Evolutionary conservation across 2,329 filamentous ascomycete genomes (phyloP).

Genomic region (Fusarium sp.): DNA sequence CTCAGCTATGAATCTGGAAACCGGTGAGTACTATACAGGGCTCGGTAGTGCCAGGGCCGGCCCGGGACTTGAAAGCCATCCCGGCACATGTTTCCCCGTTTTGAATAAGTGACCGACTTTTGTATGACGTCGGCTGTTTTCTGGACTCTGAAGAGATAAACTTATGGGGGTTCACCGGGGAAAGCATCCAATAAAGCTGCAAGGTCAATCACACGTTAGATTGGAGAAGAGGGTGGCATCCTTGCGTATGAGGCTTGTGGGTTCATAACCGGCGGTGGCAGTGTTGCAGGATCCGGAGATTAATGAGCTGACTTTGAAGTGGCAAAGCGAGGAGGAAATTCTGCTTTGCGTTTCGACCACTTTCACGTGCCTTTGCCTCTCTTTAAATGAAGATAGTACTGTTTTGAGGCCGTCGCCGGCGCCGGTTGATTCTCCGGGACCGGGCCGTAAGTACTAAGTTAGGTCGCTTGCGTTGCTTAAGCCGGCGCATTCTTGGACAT

Average conservation of each 20-base stretch:
- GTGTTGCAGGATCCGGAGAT: neutral
- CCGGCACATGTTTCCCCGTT: neutral
- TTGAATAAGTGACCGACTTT: neutral
- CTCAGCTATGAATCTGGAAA: neutral
- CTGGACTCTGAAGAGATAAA: neutral
- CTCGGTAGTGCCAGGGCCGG: slow-evolving; percentile 8
- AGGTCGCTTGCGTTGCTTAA: neutral
- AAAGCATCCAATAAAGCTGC: slow-evolving; percentile 2
- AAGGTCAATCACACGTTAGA: neutral
- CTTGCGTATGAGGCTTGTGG: neutral
- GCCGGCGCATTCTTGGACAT: neutral
- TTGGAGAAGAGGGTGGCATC: neutral
- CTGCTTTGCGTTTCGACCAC: too few relatives aligned
- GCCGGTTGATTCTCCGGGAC: slow-evolving; percentile 14
- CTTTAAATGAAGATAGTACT: neutral
- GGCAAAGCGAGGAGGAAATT: neutral
- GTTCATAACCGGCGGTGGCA: slow-evolving; percentile 16
- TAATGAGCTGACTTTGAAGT: neutral
- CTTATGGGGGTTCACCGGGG: neutral
- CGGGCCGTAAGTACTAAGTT: slow-evolving; percentile 3
- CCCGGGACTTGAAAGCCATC: neutral
- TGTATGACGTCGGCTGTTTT: slow-evolving; percentile 12
- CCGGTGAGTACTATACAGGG: neutral
- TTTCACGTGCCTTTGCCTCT: neutral
- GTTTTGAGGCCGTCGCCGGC: slow-evolving; percentile 1